Evolutionary conservation across 257 asterid species (phyloP).

Genomic region (Paraleonurus japonicus): DNA sequence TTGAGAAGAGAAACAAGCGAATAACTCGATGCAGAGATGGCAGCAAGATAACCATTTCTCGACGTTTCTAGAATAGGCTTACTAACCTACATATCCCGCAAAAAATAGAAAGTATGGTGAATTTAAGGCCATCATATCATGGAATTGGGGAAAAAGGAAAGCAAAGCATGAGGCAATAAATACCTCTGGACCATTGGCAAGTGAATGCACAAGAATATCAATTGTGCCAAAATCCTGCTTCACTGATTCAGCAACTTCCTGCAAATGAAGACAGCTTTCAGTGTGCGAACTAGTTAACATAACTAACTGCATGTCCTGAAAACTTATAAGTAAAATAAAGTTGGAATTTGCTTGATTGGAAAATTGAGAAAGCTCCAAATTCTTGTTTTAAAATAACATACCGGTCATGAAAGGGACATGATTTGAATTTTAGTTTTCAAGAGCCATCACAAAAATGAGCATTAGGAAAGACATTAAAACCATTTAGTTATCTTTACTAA

Average conservation of each 20-base stretch:
- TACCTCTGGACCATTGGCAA: constrained; percentile 99
- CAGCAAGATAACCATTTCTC: constrained; percentile 86
- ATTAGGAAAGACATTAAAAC: background rate
- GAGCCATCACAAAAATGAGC: background rate
- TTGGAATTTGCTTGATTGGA: background rate
- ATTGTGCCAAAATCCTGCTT: constrained; percentile 92
- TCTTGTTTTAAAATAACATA: background rate
- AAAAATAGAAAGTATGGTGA: constrained; percentile 3
- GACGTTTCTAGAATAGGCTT: constrained; percentile 90
- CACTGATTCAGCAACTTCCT: constrained; percentile 96
- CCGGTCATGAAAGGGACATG: background rate
- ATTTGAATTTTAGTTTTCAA: background rate
- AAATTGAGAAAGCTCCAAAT: constrained; percentile 15
- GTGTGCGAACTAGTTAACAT: background rate
- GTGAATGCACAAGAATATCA: constrained; percentile 97
- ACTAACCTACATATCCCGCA: constrained; percentile 46
- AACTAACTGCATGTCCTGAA: background rate
- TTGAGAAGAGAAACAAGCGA: constrained; percentile 81
- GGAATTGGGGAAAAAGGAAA: background rate
- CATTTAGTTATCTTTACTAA: background rate
- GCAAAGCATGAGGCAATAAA: background rate
- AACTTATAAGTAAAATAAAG: background rate
- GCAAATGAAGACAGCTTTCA: constrained; percentile 28
- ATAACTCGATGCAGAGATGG: constrained; percentile 92
- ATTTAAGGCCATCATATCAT: background rate